phyloP scores from a whole-genome alignment of 345 rosid species.

The Lepidium africanum region DNA sequence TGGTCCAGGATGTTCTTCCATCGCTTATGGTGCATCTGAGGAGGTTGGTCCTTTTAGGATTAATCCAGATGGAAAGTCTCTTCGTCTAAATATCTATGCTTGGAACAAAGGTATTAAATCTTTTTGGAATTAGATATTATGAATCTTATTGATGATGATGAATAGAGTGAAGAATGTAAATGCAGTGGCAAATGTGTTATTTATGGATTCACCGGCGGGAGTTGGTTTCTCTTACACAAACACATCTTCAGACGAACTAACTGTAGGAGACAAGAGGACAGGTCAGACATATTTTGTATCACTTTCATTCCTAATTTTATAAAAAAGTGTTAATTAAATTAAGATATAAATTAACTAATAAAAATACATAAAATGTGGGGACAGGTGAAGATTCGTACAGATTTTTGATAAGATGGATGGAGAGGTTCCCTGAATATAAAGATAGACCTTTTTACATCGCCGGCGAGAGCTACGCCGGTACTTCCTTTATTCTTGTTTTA shows the following conservation, averaged over 20 bases:
- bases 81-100: constrained; percentile 46
- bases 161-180: not conserved
- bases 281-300: constrained; percentile 25
- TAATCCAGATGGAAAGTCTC: constrained; percentile 48
- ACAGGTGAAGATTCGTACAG: constrained; percentile 62
- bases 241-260: constrained; percentile 40
- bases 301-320: not conserved
- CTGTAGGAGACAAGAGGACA: constrained; percentile 76
- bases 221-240: constrained; percentile 86
- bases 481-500: not conserved
- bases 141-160: not conserved
- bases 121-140: not conserved
- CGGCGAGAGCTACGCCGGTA: constrained; percentile 97
- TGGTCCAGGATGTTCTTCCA: constrained; percentile 90
- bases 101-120: constrained; percentile 59
- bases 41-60: constrained; percentile 91
- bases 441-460: constrained; percentile 69
- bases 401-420: constrained; percentile 61
- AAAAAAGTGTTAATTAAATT: not conserved
- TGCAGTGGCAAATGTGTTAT: constrained; percentile 71
- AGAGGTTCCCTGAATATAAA: constrained; percentile 69
- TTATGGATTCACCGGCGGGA: constrained; percentile 88
- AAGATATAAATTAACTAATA: not conserved
- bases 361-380: constrained; percentile 3
- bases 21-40: constrained; percentile 82